Conservation (phyloP, 495 filamentous ascomycete species). For the Trichocladium uniseriatum region DNA sequence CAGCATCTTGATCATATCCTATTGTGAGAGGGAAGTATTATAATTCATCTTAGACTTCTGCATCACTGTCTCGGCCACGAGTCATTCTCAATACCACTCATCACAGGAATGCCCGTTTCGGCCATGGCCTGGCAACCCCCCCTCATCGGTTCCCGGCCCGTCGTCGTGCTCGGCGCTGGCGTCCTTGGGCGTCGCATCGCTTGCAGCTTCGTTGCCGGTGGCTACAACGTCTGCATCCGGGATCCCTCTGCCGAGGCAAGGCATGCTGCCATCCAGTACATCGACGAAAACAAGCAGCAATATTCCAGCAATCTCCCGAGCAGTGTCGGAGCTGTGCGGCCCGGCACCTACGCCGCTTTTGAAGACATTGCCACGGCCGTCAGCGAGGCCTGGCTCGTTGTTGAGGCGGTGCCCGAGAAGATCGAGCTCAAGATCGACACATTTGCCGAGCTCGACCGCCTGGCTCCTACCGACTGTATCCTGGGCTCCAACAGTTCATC, state of each 20-base stretch:
- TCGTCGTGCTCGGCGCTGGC: slow-evolving; percentile 12
- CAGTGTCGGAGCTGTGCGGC: no score
- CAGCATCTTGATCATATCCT: no score
- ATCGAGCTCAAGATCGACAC: slow-evolving; percentile 41
- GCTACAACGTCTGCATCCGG: slow-evolving; percentile 8
- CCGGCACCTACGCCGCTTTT: slow-evolving; percentile 17
- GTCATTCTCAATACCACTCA: no score
- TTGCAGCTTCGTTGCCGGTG: slow-evolving; percentile 8
- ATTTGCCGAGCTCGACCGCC: slow-evolving; percentile 38
- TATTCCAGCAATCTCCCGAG: no score
- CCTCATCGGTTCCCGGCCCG: no score
- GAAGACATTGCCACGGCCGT: slow-evolving; percentile 33
- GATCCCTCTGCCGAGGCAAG: slow-evolving; percentile 4
- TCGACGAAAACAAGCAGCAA: slow-evolving; percentile 16
- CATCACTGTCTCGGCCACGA: no score
- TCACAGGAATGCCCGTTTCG: no score
- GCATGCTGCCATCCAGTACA: slow-evolving; percentile 12
- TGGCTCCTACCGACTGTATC: slow-evolving; percentile 35
- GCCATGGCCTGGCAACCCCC: no score
- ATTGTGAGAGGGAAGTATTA: no score
- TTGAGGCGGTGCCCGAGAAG: slow-evolving; percentile 49
- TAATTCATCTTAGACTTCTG: no score
- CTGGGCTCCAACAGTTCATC: slow-evolving; percentile 43
- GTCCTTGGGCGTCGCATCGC: slow-evolving; percentile 19
- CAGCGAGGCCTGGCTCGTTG: slow-evolving; percentile 39